Evolutionary conservation across 23 red algal species (phyloP).

Genomic region (Gracilaria gracilis): DNA sequence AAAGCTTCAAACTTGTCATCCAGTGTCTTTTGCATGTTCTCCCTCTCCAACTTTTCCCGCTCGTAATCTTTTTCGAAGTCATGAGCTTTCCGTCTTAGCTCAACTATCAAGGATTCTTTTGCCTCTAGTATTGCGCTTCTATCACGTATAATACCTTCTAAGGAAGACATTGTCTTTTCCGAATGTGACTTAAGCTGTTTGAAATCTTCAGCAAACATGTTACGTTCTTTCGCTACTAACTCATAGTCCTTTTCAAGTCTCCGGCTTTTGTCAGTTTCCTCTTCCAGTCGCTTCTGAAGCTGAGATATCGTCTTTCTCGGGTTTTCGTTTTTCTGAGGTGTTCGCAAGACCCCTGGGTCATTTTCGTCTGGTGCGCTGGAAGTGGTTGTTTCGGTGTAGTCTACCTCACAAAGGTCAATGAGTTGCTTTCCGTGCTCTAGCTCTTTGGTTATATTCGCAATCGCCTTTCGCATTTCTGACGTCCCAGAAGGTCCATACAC

Average conservation of each 20-base stretch:
- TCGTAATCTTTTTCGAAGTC: constrained; percentile 11
- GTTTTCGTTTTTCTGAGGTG: constrained; percentile 29
- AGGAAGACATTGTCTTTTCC: constrained; percentile 62
- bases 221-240: constrained; percentile 52
- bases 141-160: constrained; percentile 57
- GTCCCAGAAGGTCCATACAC: constrained; percentile 21
- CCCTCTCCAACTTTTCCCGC: neutral
- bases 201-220: constrained; percentile 42
- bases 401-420: constrained; percentile 37
- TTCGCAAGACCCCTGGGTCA: constrained; percentile 13
- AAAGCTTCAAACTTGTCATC: constrained; percentile 44
- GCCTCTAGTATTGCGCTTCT: neutral
- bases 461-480: constrained; percentile 28
- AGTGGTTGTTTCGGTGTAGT: constrained; percentile 1
- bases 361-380: constrained; percentile 42
- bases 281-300: constrained; percentile 38
- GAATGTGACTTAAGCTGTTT: constrained; percentile 37
- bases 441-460: constrained; percentile 59
- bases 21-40: constrained; percentile 9
- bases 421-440: constrained; percentile 49
- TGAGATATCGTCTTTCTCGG: constrained; percentile 1
- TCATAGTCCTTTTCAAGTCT: constrained; percentile 42
- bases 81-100: constrained; percentile 24
- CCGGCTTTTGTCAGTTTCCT: constrained; percentile 23
- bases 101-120: constrained; percentile 43